Base-by-base conservation (phyloP, 176 grass and related monocot species). In the Avena atlantica region DNA sequence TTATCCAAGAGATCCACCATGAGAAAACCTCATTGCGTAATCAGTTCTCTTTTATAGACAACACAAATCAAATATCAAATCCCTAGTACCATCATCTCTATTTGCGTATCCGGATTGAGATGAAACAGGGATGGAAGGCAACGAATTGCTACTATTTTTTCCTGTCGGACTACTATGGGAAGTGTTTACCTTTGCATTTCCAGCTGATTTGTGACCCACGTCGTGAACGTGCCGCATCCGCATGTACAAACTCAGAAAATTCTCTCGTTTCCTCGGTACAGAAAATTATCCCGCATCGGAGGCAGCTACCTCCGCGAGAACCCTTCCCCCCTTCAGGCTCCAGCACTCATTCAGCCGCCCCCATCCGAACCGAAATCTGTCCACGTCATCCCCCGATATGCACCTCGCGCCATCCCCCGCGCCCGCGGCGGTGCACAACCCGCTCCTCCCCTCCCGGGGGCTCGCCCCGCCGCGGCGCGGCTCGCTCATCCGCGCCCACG, bases 401-500 rank as follows among this genome's bases (percentile, higher is more conserved):
- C 15, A 45, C 75, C 74, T 88, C 83, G 63, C 86, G 51, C 82
- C 70, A 40, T 63, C 74, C 31, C 59, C 83, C 16, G 20, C 62
- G 59, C 42, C 75, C 19, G 64, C 64, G 64, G 70, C 40, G 76
- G 25, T 47, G 66, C 74, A 15, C 34, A 87, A 55, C 70, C 49
- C 79, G 44, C 84, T 77, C 7, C 62, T 78, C 59, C 73, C 84
- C 64, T 76, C 64, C 12, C 84, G 29, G 60, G 50, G 71, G 23
- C 40, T 14, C 34, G 63, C 21, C 55, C 13, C 34, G 12, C 57
- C 52, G 21, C 79, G 64, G 24, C 87, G 87, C 16, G 51, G 24
- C 2, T 24, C 31, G 45, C 82, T 79, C 83, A 47, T 83, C 44
- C 87, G 81, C 40, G 65, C 78, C 76, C 80, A 23, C 76, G 95